Conservation (phyloP, 2,329 filamentous ascomycete genomes). For the Fragosphaeria purpurea region DNA sequence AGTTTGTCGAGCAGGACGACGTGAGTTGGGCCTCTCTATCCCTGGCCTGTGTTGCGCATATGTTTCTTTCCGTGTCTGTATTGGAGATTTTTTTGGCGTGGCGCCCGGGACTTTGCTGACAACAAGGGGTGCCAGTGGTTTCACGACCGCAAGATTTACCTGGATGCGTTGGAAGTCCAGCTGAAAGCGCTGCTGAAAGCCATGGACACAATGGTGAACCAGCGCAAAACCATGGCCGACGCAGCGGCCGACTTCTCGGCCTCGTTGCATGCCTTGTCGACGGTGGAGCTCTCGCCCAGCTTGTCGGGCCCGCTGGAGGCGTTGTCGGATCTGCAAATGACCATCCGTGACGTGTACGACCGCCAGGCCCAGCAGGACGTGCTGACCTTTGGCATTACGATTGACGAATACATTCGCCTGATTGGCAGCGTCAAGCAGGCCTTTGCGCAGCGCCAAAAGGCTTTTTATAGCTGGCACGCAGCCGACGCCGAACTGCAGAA, state of each 20-base stretch:
- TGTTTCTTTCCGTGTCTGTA: background rate
- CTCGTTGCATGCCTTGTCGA: slow-evolving; percentile 83
- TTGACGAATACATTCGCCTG: slow-evolving; percentile 94
- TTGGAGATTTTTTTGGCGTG: no score
- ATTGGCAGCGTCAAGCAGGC: slow-evolving; percentile 93
- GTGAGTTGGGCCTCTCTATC: slow-evolving; percentile 36
- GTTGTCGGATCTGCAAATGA: slow-evolving; percentile 84
- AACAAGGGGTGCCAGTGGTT: slow-evolving; percentile 60
- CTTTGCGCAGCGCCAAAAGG: slow-evolving; percentile 86
- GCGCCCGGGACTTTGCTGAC: no score
- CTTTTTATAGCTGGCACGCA: slow-evolving; percentile 86
- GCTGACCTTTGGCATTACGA: slow-evolving; percentile 89
- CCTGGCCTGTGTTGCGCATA: background rate
- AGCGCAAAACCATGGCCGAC: slow-evolving; percentile 88
- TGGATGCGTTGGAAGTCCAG: slow-evolving; percentile 88
- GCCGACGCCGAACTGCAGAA: slow-evolving; percentile 88
- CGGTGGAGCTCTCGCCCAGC: slow-evolving; percentile 81
- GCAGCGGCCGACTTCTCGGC: slow-evolving; percentile 87
- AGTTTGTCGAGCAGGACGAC: slow-evolving; percentile 97
- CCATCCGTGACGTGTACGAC: slow-evolving; percentile 90
- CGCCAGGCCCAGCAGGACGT: slow-evolving; percentile 96
- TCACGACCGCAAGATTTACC: slow-evolving; percentile 87
- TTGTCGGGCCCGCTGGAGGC: slow-evolving; percentile 84
- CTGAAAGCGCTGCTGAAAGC: slow-evolving; percentile 84
- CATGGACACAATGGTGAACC: slow-evolving; percentile 83